A percentile compares a stretch with the other conserved stretches of the same genome.
Evolutionary conservation across 2,329 filamentous ascomycete genomes (phyloP).

Genomic region (Exserohilum rostratum): DNA sequence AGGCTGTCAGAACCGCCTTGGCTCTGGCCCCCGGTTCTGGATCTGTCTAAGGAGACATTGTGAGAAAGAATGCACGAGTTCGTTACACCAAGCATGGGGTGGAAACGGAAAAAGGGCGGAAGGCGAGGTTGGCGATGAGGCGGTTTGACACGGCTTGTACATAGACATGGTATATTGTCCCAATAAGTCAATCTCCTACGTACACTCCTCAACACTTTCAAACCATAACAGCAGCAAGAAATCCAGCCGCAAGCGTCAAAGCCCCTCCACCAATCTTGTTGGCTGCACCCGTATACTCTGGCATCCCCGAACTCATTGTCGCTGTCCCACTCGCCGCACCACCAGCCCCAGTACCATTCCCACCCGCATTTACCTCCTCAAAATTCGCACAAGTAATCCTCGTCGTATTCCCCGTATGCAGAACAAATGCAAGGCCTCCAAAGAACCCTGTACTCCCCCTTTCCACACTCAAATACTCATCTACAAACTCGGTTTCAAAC

Average conservation of each 20-base stretch:
- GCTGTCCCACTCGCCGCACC: too few relatives aligned
- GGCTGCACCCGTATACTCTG: constrained; percentile 25
- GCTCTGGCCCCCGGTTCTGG: constrained; percentile 33
- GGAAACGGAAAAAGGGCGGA: background rate
- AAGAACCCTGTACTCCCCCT: constrained; percentile 53
- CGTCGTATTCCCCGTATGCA: constrained; percentile 58
- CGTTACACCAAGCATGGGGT: constrained; percentile 19
- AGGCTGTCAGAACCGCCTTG: constrained; percentile 18
- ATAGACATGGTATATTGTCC: too few relatives aligned
- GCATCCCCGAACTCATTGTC: constrained; percentile 14
- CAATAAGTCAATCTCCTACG: too few relatives aligned
- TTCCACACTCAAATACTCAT: constrained; percentile 57
- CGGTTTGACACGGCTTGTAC: too few relatives aligned
- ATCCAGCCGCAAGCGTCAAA: constrained; percentile 13
- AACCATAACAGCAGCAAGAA: constrained; percentile 20
- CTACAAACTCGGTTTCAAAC: constrained; percentile 48
- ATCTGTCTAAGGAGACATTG: constrained; percentile 19
- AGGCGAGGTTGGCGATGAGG: background rate
- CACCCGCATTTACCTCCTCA: constrained; percentile 20
- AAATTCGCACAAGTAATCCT: constrained; percentile 64
- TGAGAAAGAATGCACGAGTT: constrained; percentile 21
- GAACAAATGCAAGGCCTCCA: constrained; percentile 58
- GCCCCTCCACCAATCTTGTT: constrained; percentile 11
- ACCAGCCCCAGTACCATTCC: too few relatives aligned
- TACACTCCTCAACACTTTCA: background rate